Percentiles rank a stretch among this genome's conserved stretches.
These are phyloP conservation scores for Rhododendron williamsianum DNA, from an alignment of 148 eudicot genomes.

Conservation along the genomic window DNA sequence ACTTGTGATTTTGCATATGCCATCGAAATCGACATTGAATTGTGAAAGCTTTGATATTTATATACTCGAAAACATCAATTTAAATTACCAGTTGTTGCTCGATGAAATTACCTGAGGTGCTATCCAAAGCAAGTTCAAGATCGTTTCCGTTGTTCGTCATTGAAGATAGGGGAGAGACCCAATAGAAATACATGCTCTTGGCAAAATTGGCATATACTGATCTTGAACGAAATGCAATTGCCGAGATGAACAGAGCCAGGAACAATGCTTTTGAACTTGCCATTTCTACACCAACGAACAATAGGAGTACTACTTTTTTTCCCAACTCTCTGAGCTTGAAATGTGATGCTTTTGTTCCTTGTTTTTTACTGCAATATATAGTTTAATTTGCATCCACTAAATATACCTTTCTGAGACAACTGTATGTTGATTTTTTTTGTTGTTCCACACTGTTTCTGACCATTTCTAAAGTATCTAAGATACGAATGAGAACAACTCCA, in stretches of 20 bases:
- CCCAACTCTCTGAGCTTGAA: background rate
- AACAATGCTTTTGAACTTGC: slow-evolving; percentile 24
- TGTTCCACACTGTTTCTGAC: background rate
- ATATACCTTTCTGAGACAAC: background rate
- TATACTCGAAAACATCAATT: background rate
- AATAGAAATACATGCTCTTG: slow-evolving; percentile 27
- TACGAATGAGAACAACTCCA: background rate
- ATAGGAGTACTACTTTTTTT: too few species aligned
- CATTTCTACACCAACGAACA: slow-evolving; percentile 22
- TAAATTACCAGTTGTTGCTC: background rate
- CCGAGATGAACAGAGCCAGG: slow-evolving; percentile 22
- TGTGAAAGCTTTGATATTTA: background rate
- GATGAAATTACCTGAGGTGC: slow-evolving; percentile 36
- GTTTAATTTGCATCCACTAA: slow-evolving; percentile 1
- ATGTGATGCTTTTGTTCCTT: slow-evolving; percentile 9
- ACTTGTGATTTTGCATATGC: background rate
- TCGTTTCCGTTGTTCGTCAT: slow-evolving; percentile 26
- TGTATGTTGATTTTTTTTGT: background rate
- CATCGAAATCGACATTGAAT: background rate
- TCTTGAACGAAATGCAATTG: slow-evolving; percentile 24
- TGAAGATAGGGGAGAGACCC: slow-evolving; percentile 36
- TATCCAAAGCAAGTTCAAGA: slow-evolving; percentile 33
- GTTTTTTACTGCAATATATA: slow-evolving; percentile 28
- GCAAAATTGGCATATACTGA: slow-evolving; percentile 29
- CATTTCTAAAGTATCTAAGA: background rate